A percentile compares a stretch with the other conserved stretches of the same genome.
Conservation (phyloP, 1,139 yeast species). For the Hanseniaspora sp. region DNA sequence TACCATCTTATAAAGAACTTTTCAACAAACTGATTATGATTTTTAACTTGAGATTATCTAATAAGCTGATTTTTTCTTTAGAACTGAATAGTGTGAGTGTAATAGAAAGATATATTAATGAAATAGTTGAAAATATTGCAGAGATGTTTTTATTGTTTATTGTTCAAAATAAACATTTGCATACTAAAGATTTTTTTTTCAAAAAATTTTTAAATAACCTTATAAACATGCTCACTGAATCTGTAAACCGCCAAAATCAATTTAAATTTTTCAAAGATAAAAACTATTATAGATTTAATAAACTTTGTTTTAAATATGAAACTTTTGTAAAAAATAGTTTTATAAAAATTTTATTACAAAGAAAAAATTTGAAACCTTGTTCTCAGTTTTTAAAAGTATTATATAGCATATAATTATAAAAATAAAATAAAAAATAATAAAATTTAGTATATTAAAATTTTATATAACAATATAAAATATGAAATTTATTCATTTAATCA, state of each 20-base stretch:
- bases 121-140: not conserved
- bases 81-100: not conserved
- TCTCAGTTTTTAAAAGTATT: not conserved
- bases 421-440: too few species aligned
- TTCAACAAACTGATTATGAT: constrained; percentile 16
- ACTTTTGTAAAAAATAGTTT: not conserved
- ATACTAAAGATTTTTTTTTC: not conserved
- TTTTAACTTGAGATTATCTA: constrained; percentile 12
- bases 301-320: not conserved
- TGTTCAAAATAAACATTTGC: not conserved
- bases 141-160: not conserved
- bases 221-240: not conserved
- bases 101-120: not conserved
- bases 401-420: not conserved
- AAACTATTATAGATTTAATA: not conserved
- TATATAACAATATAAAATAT: constrained; percentile 40
- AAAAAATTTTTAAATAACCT: constrained; percentile 1
- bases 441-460: too few species aligned
- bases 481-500: constrained; percentile 50
- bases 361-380: not conserved
- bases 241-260: not conserved
- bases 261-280: constrained; percentile 1
- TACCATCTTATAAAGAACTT: constrained; percentile 15
- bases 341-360: not conserved
- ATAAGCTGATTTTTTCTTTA: not conserved